Evolutionary conservation across 116 monocot species (phyloP).

Genomic region (Posidonia oceanica): DNA sequence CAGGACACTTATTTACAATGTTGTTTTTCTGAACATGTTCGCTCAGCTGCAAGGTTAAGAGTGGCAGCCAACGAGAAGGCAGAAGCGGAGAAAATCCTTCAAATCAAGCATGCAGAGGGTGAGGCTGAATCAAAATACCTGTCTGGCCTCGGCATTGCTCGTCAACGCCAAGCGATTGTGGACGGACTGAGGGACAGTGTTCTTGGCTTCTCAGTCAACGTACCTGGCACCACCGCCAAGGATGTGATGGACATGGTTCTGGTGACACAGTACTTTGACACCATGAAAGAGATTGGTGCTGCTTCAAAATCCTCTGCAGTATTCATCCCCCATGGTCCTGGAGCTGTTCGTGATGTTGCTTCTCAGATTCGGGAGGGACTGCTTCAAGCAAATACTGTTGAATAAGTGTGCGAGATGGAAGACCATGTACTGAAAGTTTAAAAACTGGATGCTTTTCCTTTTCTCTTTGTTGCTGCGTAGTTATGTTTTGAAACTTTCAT

Average conservation of each 20-base stretch:
- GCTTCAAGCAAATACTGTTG: constrained; percentile 33
- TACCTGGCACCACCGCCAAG: constrained; percentile 74
- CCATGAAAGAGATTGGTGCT: constrained; percentile 88
- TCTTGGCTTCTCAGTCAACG: constrained; percentile 69
- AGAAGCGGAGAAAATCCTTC: constrained; percentile 84
- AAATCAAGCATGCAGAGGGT: constrained; percentile 70
- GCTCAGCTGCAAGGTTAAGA: constrained; percentile 62
- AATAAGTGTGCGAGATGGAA: too few species aligned
- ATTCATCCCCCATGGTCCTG: constrained; percentile 84
- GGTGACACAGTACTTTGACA: constrained; percentile 80
- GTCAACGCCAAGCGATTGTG: constrained; percentile 77
- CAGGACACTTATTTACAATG: too few species aligned
- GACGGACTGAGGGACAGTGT: constrained; percentile 83
- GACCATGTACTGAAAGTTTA: too few species aligned
- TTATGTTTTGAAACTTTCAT: too few species aligned
- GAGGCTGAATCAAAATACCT: constrained; percentile 84
- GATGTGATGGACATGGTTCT: constrained; percentile 95
- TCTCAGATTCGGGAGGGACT: constrained; percentile 66
- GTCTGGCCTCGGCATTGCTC: constrained; percentile 67
- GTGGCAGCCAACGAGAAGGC: constrained; percentile 75
- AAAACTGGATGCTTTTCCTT: too few species aligned
- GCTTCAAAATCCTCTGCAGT: constrained; percentile 57
- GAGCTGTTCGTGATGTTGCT: constrained; percentile 67
- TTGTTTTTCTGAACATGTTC: neutral
- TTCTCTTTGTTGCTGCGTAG: too few species aligned